Conservation (phyloP, 768 basidiomycete species). For the Pisolithus tinctorius region DNA sequence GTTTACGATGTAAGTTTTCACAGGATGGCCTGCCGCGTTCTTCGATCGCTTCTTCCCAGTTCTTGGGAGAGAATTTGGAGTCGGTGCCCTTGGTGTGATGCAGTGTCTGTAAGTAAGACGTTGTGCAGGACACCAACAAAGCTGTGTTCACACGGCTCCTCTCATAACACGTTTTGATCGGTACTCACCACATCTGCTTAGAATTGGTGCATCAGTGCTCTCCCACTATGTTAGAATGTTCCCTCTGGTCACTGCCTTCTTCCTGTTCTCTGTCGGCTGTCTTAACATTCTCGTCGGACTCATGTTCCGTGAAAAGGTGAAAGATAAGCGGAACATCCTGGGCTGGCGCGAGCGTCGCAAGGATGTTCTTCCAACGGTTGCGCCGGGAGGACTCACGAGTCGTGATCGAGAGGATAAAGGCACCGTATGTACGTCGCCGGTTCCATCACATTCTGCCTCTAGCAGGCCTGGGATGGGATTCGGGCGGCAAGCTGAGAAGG, state of each 20-base stretch:
- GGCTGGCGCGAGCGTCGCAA: conserved; percentile 57
- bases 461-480: conserved; percentile 58
- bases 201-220: conserved; percentile 63
- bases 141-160: neutral
- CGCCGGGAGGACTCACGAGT: conserved; percentile 16
- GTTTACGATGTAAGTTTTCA: neutral
- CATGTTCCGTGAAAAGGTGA: conserved; percentile 66
- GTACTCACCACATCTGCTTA: conserved; percentile 14
- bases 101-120: conserved; percentile 60
- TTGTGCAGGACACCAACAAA: neutral
- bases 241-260: conserved; percentile 80
- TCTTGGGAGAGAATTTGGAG: conserved; percentile 78
- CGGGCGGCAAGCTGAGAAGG: conserved; percentile 75
- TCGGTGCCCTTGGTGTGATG: conserved; percentile 84
- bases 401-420: conserved; percentile 10
- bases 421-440: conserved; percentile 3
- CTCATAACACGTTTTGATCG: too few relatives aligned
- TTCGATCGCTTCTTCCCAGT: conserved; percentile 90
- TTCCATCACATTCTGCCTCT: conserved; percentile 7
- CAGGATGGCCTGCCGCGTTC: conserved; percentile 66
- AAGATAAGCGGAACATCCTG: conserved; percentile 58
- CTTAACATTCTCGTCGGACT: conserved; percentile 78
- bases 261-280: conserved; percentile 79
- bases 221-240: conserved; percentile 78
- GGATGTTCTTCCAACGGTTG: conserved; percentile 45